Base-by-base conservation (phyloP, 495 filamentous ascomycete genomes). In the Penicillium odoratum region DNA sequence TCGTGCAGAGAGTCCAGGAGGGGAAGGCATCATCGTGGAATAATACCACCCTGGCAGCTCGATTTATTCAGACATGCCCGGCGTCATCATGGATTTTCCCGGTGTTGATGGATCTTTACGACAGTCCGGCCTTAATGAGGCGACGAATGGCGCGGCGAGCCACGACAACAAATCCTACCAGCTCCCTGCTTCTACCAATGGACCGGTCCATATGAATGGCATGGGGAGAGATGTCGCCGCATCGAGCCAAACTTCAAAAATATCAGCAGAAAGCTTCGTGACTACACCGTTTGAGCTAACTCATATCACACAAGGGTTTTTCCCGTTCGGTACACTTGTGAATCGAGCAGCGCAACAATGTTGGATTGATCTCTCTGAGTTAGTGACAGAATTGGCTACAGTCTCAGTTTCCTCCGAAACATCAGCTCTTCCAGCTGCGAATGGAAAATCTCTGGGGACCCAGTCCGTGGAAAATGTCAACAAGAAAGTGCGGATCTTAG, bases 331-430 rank as follows among this genome's bases (percentile, higher is more conserved):
- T 15, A 78, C 77, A 38, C 74, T 98, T 25, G 77, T 97, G 46
- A 80, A 81, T 51, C 84, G 94, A 54, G 81, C 93, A 11, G 87
- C 87, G 30, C 91, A 97, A 68, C 86, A 90, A 70, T 90, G 88
- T 44, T 92, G 88, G 72, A 88, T 88, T 56, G 84, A 86, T 53
- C 78, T 98, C 7, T 78, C 78, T 15, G 87, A 91, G 13, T 72
- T 87, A 48, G 83, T 98, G n/a, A 68, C 78, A 21, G 79, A 84
- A 34, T 73, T 97, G 66, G 81, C 89, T 15, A 83, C 88, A 43
- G 83, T 88, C 61, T 79, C 84, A 29, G 56, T 84, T 0, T 76
- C 83, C 7, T 61, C 78, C 34, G 68, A 74, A 29, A 47, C 58
- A 11, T 56, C 61, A 48, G 57, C 56, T 51, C 44, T 53, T 55